Conservation (phyloP, 2,329 filamentous ascomycete species). For the Aureobasidium sp. region DNA sequence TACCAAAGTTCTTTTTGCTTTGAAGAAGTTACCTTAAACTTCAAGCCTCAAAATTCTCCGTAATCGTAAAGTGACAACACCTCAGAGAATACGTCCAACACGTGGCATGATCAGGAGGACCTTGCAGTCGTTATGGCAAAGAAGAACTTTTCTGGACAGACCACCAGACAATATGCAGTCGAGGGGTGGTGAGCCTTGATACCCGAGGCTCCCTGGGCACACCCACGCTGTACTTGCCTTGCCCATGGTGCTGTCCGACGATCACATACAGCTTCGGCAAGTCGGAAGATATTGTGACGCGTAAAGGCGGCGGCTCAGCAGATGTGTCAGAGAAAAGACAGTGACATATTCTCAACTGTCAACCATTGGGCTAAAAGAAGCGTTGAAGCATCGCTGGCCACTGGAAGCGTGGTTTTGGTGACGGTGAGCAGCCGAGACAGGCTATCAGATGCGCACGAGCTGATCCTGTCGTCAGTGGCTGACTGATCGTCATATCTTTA, state of each 20-base stretch:
- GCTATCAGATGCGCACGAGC: not conserved
- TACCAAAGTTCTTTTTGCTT: not conserved
- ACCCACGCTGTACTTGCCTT: not conserved
- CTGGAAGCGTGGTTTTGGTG: not conserved
- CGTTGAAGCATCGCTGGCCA: not conserved
- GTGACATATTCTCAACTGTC: not conserved
- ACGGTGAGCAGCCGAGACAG: not conserved
- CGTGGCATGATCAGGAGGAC: not conserved
- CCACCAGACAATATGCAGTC: too few species aligned
- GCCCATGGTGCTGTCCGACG: not conserved
- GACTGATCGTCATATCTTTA: not conserved
- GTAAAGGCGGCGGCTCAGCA: not conserved
- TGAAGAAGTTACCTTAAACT: not conserved
- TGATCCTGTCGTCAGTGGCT: constrained; percentile 10
- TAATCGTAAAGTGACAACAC: not conserved
- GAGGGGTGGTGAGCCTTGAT: not conserved
- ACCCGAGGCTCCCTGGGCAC: not conserved
- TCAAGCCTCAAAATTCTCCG: not conserved
- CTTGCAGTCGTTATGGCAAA: not conserved
- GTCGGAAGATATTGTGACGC: not conserved
- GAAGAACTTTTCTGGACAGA: not conserved
- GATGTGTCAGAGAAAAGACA: not conserved
- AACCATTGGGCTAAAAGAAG: not conserved
- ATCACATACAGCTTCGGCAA: constrained; percentile 1
- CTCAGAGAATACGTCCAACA: not conserved